These are phyloP conservation scores for Myochromella boudieri DNA, from an alignment of 768 basidiomycete genomes.

Conservation along the genomic window DNA sequence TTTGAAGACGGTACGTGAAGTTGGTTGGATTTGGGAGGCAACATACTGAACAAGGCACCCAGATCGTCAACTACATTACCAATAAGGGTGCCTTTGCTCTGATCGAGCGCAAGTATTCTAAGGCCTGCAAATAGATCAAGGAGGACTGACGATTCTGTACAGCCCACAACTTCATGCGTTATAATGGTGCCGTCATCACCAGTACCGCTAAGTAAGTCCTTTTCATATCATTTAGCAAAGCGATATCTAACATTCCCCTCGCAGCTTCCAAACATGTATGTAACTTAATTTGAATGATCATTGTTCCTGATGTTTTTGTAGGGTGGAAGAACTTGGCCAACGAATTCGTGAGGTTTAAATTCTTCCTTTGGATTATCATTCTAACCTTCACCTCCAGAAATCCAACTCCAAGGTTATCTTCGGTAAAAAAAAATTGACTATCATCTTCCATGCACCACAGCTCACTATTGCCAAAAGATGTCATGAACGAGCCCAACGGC, in stretches of 20 bases:
- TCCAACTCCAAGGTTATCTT: conserved; percentile 56
- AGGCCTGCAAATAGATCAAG: not conserved
- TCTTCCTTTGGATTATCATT: not conserved
- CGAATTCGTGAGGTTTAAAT: conserved; percentile 45
- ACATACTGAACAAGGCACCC: not conserved
- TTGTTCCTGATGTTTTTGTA: conserved; percentile 15
- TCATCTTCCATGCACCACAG: not conserved
- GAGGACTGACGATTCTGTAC: not conserved
- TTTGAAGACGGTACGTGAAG: conserved; percentile 39
- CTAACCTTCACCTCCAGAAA: conserved; percentile 26
- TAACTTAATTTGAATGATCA: not conserved
- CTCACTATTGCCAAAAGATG: conserved; percentile 26
- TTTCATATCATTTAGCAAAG: not conserved
- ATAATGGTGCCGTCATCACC: conserved; percentile 51
- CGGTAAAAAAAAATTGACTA: conserved; percentile 26
- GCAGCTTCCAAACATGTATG: conserved; percentile 52
- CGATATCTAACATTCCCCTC: not conserved
- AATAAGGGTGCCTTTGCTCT: conserved; percentile 55
- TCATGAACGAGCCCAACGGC: conserved; percentile 67
- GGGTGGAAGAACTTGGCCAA: conserved; percentile 59
- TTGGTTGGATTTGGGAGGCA: not conserved
- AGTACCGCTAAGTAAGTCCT: conserved; percentile 45
- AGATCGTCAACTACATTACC: conserved; percentile 63
- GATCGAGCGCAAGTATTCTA: conserved; percentile 47
- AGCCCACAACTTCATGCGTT: conserved; percentile 66